These are phyloP conservation scores for Porodaedalea pini DNA, from an alignment of 1,284 basidiomycete species.

Conservation along the genomic window DNA sequence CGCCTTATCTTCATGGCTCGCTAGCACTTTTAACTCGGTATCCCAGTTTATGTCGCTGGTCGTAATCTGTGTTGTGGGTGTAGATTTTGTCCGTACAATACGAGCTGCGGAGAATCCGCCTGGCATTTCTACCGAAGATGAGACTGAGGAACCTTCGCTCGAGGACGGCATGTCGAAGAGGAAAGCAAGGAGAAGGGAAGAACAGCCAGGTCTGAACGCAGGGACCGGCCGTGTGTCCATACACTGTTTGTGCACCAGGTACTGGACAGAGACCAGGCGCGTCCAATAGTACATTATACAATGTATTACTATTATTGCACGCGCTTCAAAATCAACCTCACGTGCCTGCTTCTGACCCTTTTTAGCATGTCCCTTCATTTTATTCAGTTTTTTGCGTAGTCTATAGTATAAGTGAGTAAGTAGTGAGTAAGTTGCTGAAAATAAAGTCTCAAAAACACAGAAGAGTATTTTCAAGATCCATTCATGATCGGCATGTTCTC, in stretches of 20 bases:
- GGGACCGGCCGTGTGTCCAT: neutral
- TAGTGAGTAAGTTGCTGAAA: too few relatives aligned
- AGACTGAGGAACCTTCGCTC: too few relatives aligned
- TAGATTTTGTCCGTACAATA: slow-evolving; percentile 4
- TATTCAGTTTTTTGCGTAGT: too few relatives aligned
- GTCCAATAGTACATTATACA: too few relatives aligned
- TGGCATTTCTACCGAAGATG: neutral
- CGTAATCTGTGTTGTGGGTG: slow-evolving; percentile 5
- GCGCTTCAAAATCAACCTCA: neutral
- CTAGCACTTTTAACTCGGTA: neutral
- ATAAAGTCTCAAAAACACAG: too few relatives aligned
- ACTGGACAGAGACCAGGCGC: too few relatives aligned
- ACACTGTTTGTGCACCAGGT: neutral
- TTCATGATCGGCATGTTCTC: too few relatives aligned
- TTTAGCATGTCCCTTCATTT: too few relatives aligned
- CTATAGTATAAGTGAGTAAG: too few relatives aligned
- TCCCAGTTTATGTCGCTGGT: slow-evolving; percentile 4
- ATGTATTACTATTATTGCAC: too few relatives aligned
- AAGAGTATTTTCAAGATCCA: too few relatives aligned
- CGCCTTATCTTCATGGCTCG: neutral
- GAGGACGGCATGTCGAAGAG: neutral
- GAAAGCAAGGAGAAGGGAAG: neutral
- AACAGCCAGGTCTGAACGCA: neutral
- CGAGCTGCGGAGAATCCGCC: neutral
- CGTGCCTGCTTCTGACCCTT: neutral